Evolutionary conservation across 2,329 filamentous ascomycete species (phyloP).

Genomic region (Exophiala sp.): DNA sequence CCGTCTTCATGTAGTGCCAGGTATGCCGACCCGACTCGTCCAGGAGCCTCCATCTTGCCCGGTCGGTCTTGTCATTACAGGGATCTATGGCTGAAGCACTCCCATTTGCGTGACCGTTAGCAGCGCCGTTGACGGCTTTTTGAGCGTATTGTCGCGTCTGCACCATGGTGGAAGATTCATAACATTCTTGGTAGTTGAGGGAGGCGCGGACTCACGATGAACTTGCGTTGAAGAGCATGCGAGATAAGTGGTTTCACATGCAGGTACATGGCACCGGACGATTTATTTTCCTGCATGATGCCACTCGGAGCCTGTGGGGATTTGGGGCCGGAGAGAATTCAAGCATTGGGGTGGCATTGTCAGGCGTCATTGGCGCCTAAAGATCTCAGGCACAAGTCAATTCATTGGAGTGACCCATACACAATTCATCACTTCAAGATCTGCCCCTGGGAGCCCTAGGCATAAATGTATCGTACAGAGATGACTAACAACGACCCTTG

Average conservation of each 20-base stretch:
- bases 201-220: not conserved
- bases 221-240: not conserved
- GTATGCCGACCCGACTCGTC: slow-evolving; percentile 83
- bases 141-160: slow-evolving; percentile 11
- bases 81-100: not conserved
- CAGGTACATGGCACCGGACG: no score
- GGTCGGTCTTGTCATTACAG: slow-evolving; percentile 62
- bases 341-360: not conserved
- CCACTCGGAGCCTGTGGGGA: slow-evolving; percentile 15
- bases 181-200: not conserved
- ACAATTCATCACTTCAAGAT: not conserved
- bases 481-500: not conserved
- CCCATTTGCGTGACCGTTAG: not conserved
- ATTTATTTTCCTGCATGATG: not conserved
- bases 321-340: not conserved
- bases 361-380: not conserved
- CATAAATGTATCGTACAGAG: not conserved
- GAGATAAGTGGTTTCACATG: not conserved
- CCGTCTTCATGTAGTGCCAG: slow-evolving; percentile 82
- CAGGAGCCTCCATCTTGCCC: slow-evolving; percentile 75
- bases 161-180: slow-evolving; percentile 3
- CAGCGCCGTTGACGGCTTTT: slow-evolving; percentile 2
- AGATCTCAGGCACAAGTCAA: not conserved
- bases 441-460: not conserved
- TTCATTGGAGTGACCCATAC: no score